These are phyloP conservation scores for Solanum neorickii DNA, from an alignment of 257 asterid genomes.

Conservation along the genomic window DNA sequence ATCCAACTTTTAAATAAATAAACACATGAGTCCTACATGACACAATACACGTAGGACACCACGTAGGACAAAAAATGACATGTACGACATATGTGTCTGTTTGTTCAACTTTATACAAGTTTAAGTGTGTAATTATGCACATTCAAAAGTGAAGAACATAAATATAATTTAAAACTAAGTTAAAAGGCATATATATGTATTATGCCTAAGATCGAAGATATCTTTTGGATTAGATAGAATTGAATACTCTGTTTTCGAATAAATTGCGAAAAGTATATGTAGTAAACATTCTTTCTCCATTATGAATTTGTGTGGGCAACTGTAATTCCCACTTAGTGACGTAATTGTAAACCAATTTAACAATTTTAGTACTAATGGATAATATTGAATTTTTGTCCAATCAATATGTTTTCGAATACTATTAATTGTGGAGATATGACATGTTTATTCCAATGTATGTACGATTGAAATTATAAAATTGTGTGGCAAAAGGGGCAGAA, in stretches of 20 bases:
- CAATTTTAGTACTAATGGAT: not conserved
- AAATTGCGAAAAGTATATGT: not conserved
- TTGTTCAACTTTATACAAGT: too few relatives aligned
- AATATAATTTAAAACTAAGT: accelerated
- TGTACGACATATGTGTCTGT: too few relatives aligned
- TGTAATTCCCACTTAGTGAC: not conserved
- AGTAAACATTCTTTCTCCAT: not conserved
- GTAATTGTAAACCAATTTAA: not conserved
- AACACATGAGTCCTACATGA: too few relatives aligned
- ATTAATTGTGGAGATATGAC: not conserved
- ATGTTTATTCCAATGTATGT: not conserved
- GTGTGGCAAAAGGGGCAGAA: not conserved
- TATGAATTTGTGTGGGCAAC: not conserved
- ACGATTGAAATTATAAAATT: not conserved
- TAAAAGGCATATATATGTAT: too few relatives aligned
- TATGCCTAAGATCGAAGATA: not conserved
- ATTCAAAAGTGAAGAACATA: too few relatives aligned
- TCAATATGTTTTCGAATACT: not conserved
- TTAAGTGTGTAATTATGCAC: too few relatives aligned
- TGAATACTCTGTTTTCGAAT: not conserved
- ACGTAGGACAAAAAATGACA: too few relatives aligned
- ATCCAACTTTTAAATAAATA: too few relatives aligned
- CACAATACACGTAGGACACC: too few relatives aligned
- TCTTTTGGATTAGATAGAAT: not conserved
- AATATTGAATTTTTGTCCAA: not conserved